Evolutionary conservation across 495 filamentous ascomycete species (phyloP).

Genomic region (Xylaria scruposa): DNA sequence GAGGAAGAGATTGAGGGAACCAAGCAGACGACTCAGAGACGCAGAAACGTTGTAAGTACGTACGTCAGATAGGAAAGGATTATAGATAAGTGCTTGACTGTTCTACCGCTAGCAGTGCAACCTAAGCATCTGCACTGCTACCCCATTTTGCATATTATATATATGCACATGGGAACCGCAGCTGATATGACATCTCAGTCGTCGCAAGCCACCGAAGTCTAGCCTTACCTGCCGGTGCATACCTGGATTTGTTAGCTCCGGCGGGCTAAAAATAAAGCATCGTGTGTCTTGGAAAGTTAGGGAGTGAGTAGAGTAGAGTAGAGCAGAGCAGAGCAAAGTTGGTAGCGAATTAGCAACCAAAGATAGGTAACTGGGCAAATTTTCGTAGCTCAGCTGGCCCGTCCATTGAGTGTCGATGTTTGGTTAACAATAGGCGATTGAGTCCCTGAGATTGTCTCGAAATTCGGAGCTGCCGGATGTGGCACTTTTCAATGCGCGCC

Average conservation of each 20-base stretch:
- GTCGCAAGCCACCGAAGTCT: background rate
- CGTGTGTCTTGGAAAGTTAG: background rate
- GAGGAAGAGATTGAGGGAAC: background rate
- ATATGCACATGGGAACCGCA: conserved; percentile 12
- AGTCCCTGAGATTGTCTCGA: background rate
- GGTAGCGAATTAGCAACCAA: background rate
- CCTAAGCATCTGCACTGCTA: conserved; percentile 21
- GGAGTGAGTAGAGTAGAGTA: background rate
- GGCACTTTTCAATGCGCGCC: background rate
- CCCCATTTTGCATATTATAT: conserved; percentile 1
- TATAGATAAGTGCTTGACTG: conserved; percentile 18
- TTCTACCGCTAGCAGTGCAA: conserved; percentile 13
- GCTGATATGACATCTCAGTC: conserved; percentile 15
- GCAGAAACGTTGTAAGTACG: background rate
- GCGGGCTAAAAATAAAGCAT: conserved; percentile 11
- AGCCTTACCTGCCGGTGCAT: conserved; percentile 10
- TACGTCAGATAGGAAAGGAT: background rate
- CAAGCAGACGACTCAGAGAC: background rate
- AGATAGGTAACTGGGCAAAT: background rate
- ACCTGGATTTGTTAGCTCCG: background rate
- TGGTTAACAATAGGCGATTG: conserved; percentile 1
- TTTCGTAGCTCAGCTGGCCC: background rate
- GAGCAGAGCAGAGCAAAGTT: too few species aligned
- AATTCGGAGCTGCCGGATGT: conserved; percentile 14
- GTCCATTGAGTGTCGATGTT: background rate